Conservation (phyloP, 768 basidiomycete species). For the Calocybe indica region DNA sequence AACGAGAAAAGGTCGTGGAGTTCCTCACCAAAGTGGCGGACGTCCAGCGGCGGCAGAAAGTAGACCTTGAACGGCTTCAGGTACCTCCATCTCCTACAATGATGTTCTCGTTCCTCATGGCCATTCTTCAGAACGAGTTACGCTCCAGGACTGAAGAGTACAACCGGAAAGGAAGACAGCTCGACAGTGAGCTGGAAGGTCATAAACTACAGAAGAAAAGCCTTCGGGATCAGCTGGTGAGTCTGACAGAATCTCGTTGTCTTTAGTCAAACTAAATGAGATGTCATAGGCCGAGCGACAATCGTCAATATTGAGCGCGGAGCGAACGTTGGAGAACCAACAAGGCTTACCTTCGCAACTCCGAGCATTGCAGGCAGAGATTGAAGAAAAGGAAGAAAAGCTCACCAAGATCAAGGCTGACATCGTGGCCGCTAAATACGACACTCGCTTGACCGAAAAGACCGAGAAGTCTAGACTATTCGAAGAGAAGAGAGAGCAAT, state of each 20-base stretch:
- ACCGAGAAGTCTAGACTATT: slow-evolving; percentile 45
- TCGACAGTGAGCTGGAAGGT: slow-evolving; percentile 50
- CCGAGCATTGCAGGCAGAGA: slow-evolving; percentile 49
- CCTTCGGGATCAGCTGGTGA: slow-evolving; percentile 54
- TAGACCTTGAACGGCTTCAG: slow-evolving; percentile 63
- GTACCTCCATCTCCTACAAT: slow-evolving; percentile 26
- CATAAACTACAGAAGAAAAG: slow-evolving; percentile 47
- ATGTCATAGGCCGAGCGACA: slow-evolving; percentile 42
- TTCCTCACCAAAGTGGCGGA: slow-evolving; percentile 66
- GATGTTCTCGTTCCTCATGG: neutral
- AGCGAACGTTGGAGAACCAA: slow-evolving; percentile 50
- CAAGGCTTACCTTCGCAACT: slow-evolving; percentile 50
- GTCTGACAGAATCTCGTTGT: slow-evolving; percentile 10
- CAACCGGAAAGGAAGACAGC: slow-evolving; percentile 46
- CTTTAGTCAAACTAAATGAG: slow-evolving; percentile 1
- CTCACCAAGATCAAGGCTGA: slow-evolving; percentile 55
- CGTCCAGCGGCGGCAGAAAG: slow-evolving; percentile 54
- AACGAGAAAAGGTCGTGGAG: slow-evolving; percentile 64
- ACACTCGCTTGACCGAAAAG: slow-evolving; percentile 55
- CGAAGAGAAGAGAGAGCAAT: slow-evolving; percentile 62
- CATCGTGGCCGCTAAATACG: slow-evolving; percentile 55
- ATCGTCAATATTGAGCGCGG: slow-evolving; percentile 41
- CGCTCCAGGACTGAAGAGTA: slow-evolving; percentile 59
- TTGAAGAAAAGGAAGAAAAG: slow-evolving; percentile 61
- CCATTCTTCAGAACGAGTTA: slow-evolving; percentile 40